Conservation (phyloP, 1,284 basidiomycete species). For the Rhizoctonia solani region DNA sequence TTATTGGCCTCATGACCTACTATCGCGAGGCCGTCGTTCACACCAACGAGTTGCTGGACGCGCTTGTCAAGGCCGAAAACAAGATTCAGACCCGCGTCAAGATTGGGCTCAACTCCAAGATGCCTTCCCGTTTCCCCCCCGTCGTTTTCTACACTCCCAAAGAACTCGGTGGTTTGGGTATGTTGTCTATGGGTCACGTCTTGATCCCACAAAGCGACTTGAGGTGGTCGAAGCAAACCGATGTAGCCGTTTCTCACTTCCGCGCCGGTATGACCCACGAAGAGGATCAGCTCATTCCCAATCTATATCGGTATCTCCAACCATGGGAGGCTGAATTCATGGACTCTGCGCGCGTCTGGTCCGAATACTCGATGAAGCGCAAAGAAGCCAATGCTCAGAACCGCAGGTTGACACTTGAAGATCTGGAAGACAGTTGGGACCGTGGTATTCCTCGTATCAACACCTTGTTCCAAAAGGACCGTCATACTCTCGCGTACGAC, state of each 20-base stretch:
- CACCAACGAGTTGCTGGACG: conserved; percentile 93
- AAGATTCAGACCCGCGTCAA: conserved; percentile 99
- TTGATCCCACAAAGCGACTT: conserved; percentile 97
- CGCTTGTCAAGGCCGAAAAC: conserved; percentile 96
- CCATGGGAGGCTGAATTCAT: conserved; percentile 99
- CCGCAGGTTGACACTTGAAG: conserved; percentile 93
- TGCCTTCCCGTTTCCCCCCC: conserved; percentile 98
- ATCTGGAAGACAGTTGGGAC: conserved; percentile 97
- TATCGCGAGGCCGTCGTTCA: conserved; percentile 99
- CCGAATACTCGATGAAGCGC: conserved; percentile 98
- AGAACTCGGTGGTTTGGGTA: conserved; percentile 96
- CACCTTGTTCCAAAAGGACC: conserved; percentile 96
- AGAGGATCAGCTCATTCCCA: conserved; percentile 93
- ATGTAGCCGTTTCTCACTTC: conserved; percentile 95
- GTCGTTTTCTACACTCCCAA: conserved; percentile 97
- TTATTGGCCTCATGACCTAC: conserved; percentile 96
- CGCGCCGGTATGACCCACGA: conserved; percentile 96
- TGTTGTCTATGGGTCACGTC: conserved; percentile 99
- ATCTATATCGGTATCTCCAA: conserved; percentile 96
- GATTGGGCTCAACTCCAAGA: conserved; percentile 98
- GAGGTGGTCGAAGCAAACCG: conserved; percentile 98
- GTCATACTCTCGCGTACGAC: conserved; percentile 78
- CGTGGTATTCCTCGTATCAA: conserved; percentile 98
- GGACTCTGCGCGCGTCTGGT: conserved; percentile 98
- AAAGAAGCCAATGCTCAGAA: conserved; percentile 99